phyloP scores from a whole-genome alignment of 2,329 filamentous ascomycete species.

The Trichoderma brevicompactum region DNA sequence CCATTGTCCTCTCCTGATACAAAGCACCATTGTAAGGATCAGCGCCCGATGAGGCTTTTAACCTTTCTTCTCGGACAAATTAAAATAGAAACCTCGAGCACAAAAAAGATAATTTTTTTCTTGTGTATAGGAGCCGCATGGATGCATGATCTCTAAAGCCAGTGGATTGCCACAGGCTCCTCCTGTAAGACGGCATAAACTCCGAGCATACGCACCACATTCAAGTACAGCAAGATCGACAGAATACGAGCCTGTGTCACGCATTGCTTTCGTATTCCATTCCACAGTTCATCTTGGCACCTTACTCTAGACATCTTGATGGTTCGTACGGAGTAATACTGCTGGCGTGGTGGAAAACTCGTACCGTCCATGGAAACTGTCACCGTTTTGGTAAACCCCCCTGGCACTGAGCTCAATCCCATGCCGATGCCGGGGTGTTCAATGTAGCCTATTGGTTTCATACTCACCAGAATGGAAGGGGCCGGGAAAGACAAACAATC shows the following conservation, averaged over 20 bases:
- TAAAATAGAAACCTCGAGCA: not conserved
- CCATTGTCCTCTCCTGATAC: constrained; percentile 7
- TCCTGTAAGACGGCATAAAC: not conserved
- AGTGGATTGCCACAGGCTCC: not conserved
- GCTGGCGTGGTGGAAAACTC: too few relatives aligned
- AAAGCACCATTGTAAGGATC: constrained; percentile 1
- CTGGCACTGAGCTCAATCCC: not conserved
- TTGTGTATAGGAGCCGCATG: not conserved
- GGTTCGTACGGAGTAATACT: not conserved
- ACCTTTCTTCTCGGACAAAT: constrained; percentile 14
- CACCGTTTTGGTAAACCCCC: not conserved
- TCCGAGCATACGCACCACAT: not conserved
- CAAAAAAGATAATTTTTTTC: not conserved
- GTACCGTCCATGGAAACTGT: not conserved
- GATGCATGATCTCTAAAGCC: not conserved
- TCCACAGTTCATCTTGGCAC: not conserved
- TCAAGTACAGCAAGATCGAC: constrained; percentile 14
- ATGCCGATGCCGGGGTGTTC: not conserved
- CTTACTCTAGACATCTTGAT: not conserved
- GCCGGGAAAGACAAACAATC: not conserved
- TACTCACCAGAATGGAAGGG: constrained; percentile 19
- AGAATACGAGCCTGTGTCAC: constrained; percentile 12
- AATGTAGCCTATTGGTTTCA: constrained; percentile 20
- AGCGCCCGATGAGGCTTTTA: constrained; percentile 13
- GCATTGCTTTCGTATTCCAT: constrained; percentile 5